Evolutionary conservation across 805 yeast genomes (phyloP), one percentile per base, ranked within the genome.

Genomic region (Peterozyma xylosa): DNA sequence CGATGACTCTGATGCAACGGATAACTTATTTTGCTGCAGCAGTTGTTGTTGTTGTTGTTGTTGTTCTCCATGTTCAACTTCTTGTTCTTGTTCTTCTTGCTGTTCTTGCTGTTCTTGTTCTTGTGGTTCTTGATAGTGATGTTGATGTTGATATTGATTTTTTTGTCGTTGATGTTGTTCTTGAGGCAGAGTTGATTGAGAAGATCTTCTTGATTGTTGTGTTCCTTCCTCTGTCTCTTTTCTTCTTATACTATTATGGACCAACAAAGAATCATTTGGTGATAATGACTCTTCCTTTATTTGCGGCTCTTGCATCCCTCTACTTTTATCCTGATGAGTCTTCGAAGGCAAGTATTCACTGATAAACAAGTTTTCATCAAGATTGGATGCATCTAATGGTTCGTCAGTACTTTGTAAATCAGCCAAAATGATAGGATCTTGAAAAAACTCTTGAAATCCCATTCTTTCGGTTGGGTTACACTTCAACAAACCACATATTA

Each of bases 401-500:
- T 72, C 73, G 50, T 78, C 76, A 36, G 63, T 66, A 41, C 75
- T 64, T 38, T 67, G 64, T 43, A 82, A 67, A 44, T 80, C 82
- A 45, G 65, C 65, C 3, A 68, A 67, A 10, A 88, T 78, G 48
- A 88, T 64, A 9, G 84, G 78, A 60, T 86, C 84, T 42, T 68
- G 74, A 63, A 91, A 93, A 59, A 93, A 88, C 60, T 90, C 98
- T 48, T 76, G 78, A 62, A 88, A 93, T 1, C 91, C 84, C 68
- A 91, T 80, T 55, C 99, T 73, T 57, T 86, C 91, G 2, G 85
- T 76, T 4, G 98, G 96, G 51, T 85, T 83, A 53, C 86, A 83
- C 53, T 82, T 86, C 53, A 93, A 69, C 48, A 93, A 68, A 0
- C 86, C 78, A 47, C 87, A 72, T 21, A 93, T 86, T 50, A 93